Evolutionary conservation across 495 filamentous ascomycete species (phyloP), one percentile per base, ranked within the genome.

Genomic region (Talaromyces trachyspermus): DNA sequence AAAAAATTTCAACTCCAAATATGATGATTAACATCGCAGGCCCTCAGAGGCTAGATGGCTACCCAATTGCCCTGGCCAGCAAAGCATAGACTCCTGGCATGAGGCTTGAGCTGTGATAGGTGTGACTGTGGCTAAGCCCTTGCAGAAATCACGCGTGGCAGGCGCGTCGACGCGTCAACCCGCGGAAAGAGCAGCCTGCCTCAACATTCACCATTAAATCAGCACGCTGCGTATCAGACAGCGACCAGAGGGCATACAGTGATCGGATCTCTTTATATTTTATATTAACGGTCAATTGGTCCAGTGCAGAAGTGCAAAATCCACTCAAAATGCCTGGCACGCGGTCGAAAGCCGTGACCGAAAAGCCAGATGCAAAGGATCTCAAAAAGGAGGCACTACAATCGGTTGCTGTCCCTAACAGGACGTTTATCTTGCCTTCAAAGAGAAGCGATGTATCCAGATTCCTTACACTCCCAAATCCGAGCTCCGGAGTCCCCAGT

Each of bases 391-490:
- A 46, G 5, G 8, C 17, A 5, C 30, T 29, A 17, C 19, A 25
- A 25, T 36, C 54, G 14, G 56, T 57, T 4, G 59, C 61, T 35
- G 58, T 64, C 29, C 70, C 80, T 5, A 82, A 80, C 18, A 84
- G 81, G 49, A 68, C 92, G 27, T 88, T 96, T 63, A 78, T 98
- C 38, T 71, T 98, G 2, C 92, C 92, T 23, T 76, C 81, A 27
- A 64, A 75, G 27, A 71, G 78, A 2, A 80, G 77, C 22, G 55
- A 73, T 45, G 75, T 80, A 43, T 78, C 83, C 18, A 78, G 81
- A 48, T 80, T 97, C 43, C 62, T 95, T 54, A 83, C 81, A 22
- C 72, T 98, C 10, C 75, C 81, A n/a, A 77, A 95, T 61, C 91
- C 94, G 8, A 81, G 81, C 50, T 85, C 79, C 33, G 61, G 55